Conservation (phyloP, 495 filamentous ascomycete genomes). For the Penicillium daleae region DNA sequence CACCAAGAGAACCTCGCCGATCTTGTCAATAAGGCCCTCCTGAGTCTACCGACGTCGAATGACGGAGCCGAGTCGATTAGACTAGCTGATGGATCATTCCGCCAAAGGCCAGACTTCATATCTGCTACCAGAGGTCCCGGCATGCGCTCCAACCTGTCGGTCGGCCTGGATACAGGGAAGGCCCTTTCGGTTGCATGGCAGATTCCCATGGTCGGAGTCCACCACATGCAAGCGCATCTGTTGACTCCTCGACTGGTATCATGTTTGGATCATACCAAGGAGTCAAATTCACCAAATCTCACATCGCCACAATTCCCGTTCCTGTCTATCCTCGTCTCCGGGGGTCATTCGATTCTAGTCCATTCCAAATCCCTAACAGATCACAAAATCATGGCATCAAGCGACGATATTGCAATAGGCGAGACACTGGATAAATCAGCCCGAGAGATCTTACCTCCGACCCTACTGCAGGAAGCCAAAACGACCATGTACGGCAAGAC, state of each 20-base stretch:
- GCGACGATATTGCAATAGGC: slow-evolving; percentile 77
- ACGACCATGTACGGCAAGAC: slow-evolving; percentile 75
- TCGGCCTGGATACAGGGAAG: slow-evolving; percentile 84
- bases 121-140: slow-evolving; percentile 88
- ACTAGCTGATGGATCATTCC: slow-evolving; percentile 32
- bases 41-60: slow-evolving; percentile 49
- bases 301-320: slow-evolving; percentile 69
- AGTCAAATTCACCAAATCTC: neutral
- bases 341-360: slow-evolving; percentile 87
- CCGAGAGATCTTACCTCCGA: slow-evolving; percentile 66
- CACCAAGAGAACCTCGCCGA: slow-evolving; percentile 70
- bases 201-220: slow-evolving; percentile 78
- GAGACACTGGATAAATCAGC: slow-evolving; percentile 85
- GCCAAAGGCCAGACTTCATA: slow-evolving; percentile 74
- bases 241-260: slow-evolving; percentile 81
- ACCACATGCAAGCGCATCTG: slow-evolving; percentile 98
- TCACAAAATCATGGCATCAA: slow-evolving; percentile 73
- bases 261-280: slow-evolving; percentile 48
- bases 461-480: slow-evolving; percentile 45
- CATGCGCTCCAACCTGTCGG: slow-evolving; percentile 73
- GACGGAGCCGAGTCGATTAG: slow-evolving; percentile 18
- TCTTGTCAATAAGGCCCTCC: slow-evolving; percentile 67
- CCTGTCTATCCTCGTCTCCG: slow-evolving; percentile 86
- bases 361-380: slow-evolving; percentile 65
- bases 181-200: slow-evolving; percentile 83